Percentiles rank a stretch among this genome's conserved stretches.
Conservation (phyloP, 805 yeast species). For the Lipomyces sp. region DNA sequence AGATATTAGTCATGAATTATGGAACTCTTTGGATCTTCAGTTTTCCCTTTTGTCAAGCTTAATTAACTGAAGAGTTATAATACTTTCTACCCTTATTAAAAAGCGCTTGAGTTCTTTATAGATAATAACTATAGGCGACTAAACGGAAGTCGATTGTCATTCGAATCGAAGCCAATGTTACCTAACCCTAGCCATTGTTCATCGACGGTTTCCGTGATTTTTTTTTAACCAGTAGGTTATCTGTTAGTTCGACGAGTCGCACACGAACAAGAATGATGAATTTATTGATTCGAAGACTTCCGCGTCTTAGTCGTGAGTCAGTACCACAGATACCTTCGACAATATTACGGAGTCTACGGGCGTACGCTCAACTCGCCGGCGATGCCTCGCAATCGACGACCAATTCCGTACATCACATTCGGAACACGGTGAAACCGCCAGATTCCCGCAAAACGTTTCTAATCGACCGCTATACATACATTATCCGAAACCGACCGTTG, state of each 20-base stretch:
- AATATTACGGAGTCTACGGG: conserved; percentile 1
- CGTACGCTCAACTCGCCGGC: neutral
- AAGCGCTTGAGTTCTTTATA: too few species aligned
- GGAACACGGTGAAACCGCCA: conserved; percentile 63
- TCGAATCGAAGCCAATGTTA: too few species aligned
- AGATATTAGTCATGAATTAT: too few species aligned
- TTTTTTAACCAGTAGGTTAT: neutral
- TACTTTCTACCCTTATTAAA: too few species aligned
- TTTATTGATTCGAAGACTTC: conserved; percentile 9
- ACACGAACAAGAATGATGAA: conserved; percentile 4
- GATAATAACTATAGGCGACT: too few species aligned
- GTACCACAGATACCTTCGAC: neutral
- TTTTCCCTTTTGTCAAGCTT: too few species aligned
- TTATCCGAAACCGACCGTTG: conserved; percentile 70
- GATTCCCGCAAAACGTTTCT: conserved; percentile 84
- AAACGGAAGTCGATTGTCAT: too few species aligned
- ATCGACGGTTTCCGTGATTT: too few species aligned
- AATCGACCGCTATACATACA: conserved; percentile 74
- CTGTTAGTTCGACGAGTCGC: neutral
- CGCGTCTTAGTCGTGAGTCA: neutral
- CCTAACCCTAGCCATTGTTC: too few species aligned
- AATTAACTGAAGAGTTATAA: too few species aligned
- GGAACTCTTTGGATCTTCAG: too few species aligned
- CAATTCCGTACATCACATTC: conserved; percentile 2
- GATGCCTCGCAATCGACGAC: neutral